Base-by-base conservation (phyloP, 2,329 filamentous ascomycete species). In the Alternaria sp. region DNA sequence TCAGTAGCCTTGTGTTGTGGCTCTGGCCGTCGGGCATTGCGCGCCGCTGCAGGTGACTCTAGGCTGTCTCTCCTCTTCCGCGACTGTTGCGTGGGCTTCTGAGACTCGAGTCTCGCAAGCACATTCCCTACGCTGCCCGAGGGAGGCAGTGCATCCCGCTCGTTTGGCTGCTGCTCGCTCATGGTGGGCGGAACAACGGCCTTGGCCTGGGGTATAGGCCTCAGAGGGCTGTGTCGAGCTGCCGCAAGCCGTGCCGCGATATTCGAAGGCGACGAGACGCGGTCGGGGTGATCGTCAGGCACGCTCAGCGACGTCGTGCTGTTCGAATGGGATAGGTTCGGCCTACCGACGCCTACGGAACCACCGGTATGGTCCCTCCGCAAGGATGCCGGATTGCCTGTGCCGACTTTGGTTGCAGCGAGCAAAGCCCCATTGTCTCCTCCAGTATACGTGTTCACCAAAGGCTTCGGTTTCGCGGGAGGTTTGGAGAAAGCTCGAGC, bases 231-330 rank as follows among this genome's bases (percentile, higher is more conserved):
- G 15, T 87, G 86, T 74, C 89, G 83, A 59, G 88, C 89, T 19
- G 89, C 89, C 3, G 88, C 88, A 25, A 89, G 79, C 28, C 84
- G 87, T 12, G 88, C 88, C 12, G 88, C 88, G 65, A 90, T 86
- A 64, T 87, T 86, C 6, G 87, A 90, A 6, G 88, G 84, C 49
- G 86, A 89, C 62, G 84, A 85, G 8, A 65, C 64, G n/a, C 72
- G 76, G 56, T 74, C 72, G 60, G 61, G 36, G 49, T 69, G 62
- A 54, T 73, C 73, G 6, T 68, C 69, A 47, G 76, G 76, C 26
- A 80, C 69, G 28, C 69, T 71, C 36, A 80, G 66, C 40, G 71
- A 75, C 58, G 69, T 71, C 21, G 77, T 73, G 69, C 73, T 77
- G 62, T 64, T 74, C 19, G 73, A 71, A 43, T 73, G 72, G 69